Base-by-base conservation (phyloP, 176 grass and related monocot species). In the Tillandsia fasciculata region DNA sequence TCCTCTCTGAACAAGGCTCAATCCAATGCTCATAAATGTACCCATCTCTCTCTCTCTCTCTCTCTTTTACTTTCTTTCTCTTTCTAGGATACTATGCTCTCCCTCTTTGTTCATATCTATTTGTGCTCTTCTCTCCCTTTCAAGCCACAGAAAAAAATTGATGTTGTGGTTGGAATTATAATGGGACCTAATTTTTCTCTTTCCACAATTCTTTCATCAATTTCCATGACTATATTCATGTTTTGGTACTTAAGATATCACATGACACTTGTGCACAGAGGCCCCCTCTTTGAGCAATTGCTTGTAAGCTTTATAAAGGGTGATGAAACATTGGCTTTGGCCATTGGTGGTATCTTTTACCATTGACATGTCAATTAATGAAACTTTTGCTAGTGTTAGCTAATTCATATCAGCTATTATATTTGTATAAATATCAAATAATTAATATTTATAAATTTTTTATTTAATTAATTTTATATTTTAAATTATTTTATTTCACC, bases 41-140 rank as follows among this genome's bases (percentile, higher is more conserved):
- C 15, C 13, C 65, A 20, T 20, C 28, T 20, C 14, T 49, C 65
- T 48, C 65, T 49, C 33, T n/a, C n/a, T 67, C 65, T 3, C 27
- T 48, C 64, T 18, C 5, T 20, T 8, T 49, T 29, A n/a, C 65
- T 49, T 15, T 67, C 65, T 3, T 33, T 48, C 64, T 57, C 53
- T 57, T 8, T 57, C 13, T 57, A n/a, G 53, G 58, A 63, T 10
- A 61, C 56, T 61, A 59, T 59, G 56, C 15, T 33, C 26, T 17
- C 27, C 33, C 12, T 20, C 1, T 67, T 67, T 49, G 33, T 47
- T 48, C 28, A 20, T 12, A 67, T 67, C 65, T 20, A 27, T 48
- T 67, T 67, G 65, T 29, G 33, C 65, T 67, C 26, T 10, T 67
- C 65, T 63, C 24, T 63, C 58, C 24, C 24, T 63, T 63, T 26